These are phyloP conservation scores for Coemansia sp. DNA, from an alignment of 371 early-diverging fungal species.

Conservation along the genomic window DNA sequence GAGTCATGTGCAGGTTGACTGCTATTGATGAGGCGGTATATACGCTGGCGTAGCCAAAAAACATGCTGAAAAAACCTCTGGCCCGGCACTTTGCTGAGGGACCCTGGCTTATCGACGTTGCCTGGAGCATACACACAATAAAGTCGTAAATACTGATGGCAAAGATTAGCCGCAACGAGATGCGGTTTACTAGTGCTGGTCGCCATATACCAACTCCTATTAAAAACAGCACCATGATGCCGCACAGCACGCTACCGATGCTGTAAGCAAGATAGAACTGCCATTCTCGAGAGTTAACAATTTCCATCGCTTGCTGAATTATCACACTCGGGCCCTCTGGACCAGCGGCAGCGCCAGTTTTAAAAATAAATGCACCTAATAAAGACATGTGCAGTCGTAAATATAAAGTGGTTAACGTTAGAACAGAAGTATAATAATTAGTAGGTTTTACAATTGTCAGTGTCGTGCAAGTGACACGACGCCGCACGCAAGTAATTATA, in stretches of 20 bases:
- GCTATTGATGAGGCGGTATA: background rate
- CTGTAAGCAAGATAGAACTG: background rate
- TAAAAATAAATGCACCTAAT: background rate
- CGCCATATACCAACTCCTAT: background rate
- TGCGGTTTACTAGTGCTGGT: background rate
- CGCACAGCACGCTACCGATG: background rate
- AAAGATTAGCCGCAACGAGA: background rate
- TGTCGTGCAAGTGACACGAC: background rate
- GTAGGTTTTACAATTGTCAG: background rate
- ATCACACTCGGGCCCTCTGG: background rate
- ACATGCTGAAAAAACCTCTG: background rate
- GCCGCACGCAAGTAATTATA: background rate
- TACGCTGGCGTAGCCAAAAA: background rate
- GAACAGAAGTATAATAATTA: background rate
- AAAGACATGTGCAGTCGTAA: background rate
- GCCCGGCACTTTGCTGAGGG: background rate
- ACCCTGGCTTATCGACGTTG: background rate
- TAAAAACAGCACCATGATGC: background rate
- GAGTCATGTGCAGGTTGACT: background rate
- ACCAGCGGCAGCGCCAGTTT: background rate
- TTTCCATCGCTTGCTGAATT: background rate
- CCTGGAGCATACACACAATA: background rate
- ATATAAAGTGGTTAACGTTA: background rate
- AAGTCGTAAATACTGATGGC: background rate
- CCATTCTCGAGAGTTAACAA: background rate